phyloP scores from a whole-genome alignment of 164 flowering plant species.

The Tetrastigma voinierianum region DNA sequence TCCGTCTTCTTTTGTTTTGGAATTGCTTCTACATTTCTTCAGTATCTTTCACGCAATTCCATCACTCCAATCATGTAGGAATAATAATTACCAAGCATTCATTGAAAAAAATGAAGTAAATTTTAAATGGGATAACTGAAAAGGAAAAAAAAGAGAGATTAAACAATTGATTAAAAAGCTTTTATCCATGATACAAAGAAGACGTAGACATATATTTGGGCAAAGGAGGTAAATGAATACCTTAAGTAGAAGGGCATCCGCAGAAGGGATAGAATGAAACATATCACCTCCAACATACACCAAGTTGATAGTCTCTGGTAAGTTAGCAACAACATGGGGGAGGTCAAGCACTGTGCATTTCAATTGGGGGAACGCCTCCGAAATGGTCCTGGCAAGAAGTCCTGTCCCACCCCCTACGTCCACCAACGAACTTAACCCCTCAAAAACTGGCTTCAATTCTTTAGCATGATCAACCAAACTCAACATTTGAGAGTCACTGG shows the following conservation, averaged over 20 bases:
- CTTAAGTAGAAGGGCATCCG: constrained; percentile 27
- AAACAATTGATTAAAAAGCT: no score
- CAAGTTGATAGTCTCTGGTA: constrained; percentile 8
- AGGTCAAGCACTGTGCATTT: constrained; percentile 26
- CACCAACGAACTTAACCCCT: constrained; percentile 18
- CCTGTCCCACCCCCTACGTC: constrained; percentile 33
- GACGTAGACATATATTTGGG: no score
- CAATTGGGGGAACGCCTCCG: constrained; percentile 21
- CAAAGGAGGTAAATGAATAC: constrained; percentile 6
- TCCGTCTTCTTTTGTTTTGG: constrained; percentile 26
- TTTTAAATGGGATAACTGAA: no score
- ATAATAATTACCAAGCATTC: constrained; percentile 23
- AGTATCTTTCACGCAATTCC: constrained; percentile 40
- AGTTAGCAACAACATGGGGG: constrained; percentile 17
- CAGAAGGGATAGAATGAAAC: constrained; percentile 24
- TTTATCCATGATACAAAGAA: no score
- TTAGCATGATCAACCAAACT: constrained; percentile 8
- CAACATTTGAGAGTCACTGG: constrained; percentile 20
- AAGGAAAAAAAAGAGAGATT: no score
- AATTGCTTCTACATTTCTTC: constrained; percentile 39
- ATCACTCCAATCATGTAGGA: constrained; percentile 40
- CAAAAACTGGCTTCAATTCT: constrained; percentile 18
- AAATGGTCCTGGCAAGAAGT: constrained; percentile 8
- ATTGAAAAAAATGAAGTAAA: no score
- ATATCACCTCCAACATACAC: constrained; percentile 25